Evolutionary conservation across 1,284 basidiomycete species (phyloP).

Genomic region (Cystobasidium slooffiae): DNA sequence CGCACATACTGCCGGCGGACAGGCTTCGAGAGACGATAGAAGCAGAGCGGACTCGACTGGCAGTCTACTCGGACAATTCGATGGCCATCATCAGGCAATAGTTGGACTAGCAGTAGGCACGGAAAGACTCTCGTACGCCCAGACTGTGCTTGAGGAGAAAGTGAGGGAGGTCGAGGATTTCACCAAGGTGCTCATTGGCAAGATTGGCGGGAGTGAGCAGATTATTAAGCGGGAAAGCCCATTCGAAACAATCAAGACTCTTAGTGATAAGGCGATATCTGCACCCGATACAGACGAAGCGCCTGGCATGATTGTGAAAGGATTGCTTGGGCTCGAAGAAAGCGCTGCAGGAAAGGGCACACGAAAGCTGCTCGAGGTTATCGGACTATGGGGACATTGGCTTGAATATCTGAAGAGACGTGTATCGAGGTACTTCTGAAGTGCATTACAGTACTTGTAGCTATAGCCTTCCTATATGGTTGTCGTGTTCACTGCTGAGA

Average conservation of each 20-base stretch:
- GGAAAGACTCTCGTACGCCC: slow-evolving; percentile 36
- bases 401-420: no score
- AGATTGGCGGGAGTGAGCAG: slow-evolving; percentile 36
- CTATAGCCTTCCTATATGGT: no score
- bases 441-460: no score
- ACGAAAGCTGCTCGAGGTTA: no score
- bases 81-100: slow-evolving; percentile 18
- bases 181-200: slow-evolving; percentile 11
- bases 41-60: neutral
- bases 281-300: neutral
- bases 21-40: neutral
- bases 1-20: neutral
- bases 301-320: slow-evolving; percentile 26
- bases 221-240: neutral
- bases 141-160: slow-evolving; percentile 41
- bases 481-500: no score
- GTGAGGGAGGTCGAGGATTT: slow-evolving; percentile 35
- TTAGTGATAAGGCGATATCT: neutral
- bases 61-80: neutral
- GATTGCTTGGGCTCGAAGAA: slow-evolving; percentile 3
- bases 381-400: no score
- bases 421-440: no score
- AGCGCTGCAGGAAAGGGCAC: no score
- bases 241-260: neutral
- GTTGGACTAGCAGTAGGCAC: slow-evolving; percentile 25